These are phyloP conservation scores for Dalbergia cochinchinensis DNA, from an alignment of 306 rosid genomes.

Conservation along the genomic window DNA sequence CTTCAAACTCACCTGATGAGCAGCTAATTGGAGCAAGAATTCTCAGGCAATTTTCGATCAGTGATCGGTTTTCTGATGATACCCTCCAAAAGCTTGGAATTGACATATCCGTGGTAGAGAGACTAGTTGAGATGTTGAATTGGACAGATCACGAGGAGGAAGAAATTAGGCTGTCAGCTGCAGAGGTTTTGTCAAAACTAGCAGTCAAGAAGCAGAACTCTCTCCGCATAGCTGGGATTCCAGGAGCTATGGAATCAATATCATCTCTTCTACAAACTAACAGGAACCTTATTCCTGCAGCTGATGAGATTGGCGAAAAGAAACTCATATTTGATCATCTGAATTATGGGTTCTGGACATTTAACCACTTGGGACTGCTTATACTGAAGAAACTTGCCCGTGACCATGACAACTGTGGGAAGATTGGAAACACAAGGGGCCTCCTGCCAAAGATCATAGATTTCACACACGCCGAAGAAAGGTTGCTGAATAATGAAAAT, in stretches of 20 bases:
- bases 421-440: constrained; percentile 86
- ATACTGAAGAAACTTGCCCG: constrained; percentile 81
- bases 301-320: constrained; percentile 79
- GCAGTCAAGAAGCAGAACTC: constrained; percentile 83
- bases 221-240: constrained; percentile 75
- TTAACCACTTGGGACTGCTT: constrained; percentile 73
- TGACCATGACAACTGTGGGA: constrained; percentile 82
- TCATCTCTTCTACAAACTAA: constrained; percentile 74
- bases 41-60: constrained; percentile 64
- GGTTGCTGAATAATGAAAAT: constrained; percentile 57
- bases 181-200: constrained; percentile 72
- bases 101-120: constrained; percentile 63
- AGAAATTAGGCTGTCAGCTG: constrained; percentile 76
- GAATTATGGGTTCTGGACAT: constrained; percentile 68
- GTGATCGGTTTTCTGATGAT: constrained; percentile 64
- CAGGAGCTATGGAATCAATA: constrained; percentile 89
- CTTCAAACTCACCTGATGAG: constrained; percentile 76
- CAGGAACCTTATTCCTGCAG: constrained; percentile 59
- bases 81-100: constrained; percentile 85
- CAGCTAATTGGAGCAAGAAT: constrained; percentile 79
- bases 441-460: constrained; percentile 80
- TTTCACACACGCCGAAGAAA: constrained; percentile 71
- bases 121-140: constrained; percentile 86
- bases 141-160: constrained; percentile 80
- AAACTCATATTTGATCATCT: constrained; percentile 52